A percentile compares a stretch with the other conserved stretches of the same genome.
Evolutionary conservation across 768 basidiomycete genomes (phyloP).

Genomic region (Leucocoprinus sp.): DNA sequence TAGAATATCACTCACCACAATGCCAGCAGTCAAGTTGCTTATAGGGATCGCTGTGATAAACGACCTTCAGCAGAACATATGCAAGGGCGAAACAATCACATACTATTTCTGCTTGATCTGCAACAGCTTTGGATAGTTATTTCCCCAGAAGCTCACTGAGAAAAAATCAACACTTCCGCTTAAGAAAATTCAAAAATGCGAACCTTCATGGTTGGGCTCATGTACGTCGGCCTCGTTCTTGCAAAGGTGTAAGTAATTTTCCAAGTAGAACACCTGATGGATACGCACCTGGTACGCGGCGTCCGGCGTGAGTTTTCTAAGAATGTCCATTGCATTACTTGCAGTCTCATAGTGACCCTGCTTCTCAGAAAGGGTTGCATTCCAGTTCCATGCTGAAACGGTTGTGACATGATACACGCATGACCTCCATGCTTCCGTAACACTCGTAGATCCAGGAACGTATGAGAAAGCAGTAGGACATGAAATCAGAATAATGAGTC

Average conservation of each 20-base stretch:
- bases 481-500: slow-evolving; percentile 33
- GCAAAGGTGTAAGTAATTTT: background rate
- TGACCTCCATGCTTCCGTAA: slow-evolving; percentile 35
- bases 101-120: slow-evolving; percentile 41
- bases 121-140: slow-evolving; percentile 31
- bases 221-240: slow-evolving; percentile 44
- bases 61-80: background rate
- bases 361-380: slow-evolving; percentile 32
- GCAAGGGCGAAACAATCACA: slow-evolving; percentile 12
- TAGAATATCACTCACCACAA: slow-evolving; percentile 26
- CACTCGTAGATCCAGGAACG: slow-evolving; percentile 29
- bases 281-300: slow-evolving; percentile 37
- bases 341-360: slow-evolving; percentile 23
- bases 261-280: background rate
- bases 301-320: slow-evolving; percentile 34
- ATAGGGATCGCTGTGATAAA: slow-evolving; percentile 32
- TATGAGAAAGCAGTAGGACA: slow-evolving; percentile 28
- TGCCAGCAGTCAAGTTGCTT: slow-evolving; percentile 43
- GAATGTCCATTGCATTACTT: slow-evolving; percentile 29
- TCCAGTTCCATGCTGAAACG: slow-evolving; percentile 36
- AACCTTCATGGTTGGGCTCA: slow-evolving; percentile 37
- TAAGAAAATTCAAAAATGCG: background rate
- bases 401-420: slow-evolving; percentile 40
- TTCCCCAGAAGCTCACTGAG: slow-evolving; percentile 36
- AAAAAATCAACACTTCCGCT: background rate